phyloP scores from a whole-genome alignment of 2,329 filamentous ascomycete species.

The Scleromitrula shiraiana region DNA sequence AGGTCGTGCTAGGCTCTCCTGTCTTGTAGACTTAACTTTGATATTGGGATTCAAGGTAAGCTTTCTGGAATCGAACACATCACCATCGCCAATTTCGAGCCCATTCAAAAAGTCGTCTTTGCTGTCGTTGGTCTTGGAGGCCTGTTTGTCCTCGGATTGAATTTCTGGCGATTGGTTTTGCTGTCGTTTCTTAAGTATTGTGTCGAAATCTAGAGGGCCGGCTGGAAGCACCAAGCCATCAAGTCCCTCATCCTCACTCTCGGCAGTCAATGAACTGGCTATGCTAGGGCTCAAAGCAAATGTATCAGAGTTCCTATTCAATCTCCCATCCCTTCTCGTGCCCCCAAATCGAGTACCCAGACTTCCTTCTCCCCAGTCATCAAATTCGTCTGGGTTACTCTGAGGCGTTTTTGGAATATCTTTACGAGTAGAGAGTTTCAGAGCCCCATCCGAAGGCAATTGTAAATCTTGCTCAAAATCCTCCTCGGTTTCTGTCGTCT shows the following conservation, averaged over 20 bases:
- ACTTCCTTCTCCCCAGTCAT: conserved; percentile 89
- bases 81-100: conserved; percentile 77
- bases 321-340: conserved; percentile 70
- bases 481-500: conserved; percentile 41
- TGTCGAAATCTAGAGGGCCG: conserved; percentile 75
- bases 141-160: conserved; percentile 33
- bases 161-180: conserved; percentile 49
- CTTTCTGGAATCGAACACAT: conserved; percentile 73
- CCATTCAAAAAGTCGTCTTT: conserved; percentile 77
- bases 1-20: conserved; percentile 61
- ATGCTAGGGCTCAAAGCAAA: conserved; percentile 89
- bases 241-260: conserved; percentile 89
- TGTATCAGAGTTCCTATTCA: conserved; percentile 75
- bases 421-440: conserved; percentile 52
- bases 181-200: conserved; percentile 66
- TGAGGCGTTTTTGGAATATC: conserved; percentile 57
- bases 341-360: conserved; percentile 85
- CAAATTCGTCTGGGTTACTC: conserved; percentile 64
- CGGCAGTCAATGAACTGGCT: conserved; percentile 80
- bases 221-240: conserved; percentile 81
- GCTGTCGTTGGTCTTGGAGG: conserved; percentile 21
- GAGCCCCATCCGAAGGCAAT: conserved; percentile 53
- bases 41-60: conserved; percentile 85
- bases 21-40: conserved; percentile 67
- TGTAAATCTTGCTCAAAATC: conserved; percentile 69